These are phyloP conservation scores for Chionographis japonica DNA, from an alignment of 106 monocot species.

Conservation along the genomic window DNA sequence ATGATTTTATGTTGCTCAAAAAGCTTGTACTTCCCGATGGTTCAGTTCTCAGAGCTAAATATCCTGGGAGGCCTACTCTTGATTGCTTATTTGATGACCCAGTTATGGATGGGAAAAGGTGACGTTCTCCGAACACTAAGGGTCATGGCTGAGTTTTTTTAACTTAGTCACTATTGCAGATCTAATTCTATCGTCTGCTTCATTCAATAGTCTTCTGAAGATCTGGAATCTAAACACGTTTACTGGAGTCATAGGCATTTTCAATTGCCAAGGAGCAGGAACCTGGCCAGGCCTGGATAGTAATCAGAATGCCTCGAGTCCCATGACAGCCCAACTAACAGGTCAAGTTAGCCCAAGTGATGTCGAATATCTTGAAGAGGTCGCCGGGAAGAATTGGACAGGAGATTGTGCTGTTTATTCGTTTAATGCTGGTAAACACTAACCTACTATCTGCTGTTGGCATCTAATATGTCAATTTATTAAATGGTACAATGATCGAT, in stretches of 20 bases:
- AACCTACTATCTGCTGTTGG: neutral
- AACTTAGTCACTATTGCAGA: neutral
- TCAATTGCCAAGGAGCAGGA: conserved; percentile 60
- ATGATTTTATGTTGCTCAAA: conserved; percentile 39
- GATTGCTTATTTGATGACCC: conserved; percentile 47
- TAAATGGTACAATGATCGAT: too few relatives aligned
- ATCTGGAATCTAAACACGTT: conserved; percentile 41
- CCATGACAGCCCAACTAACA: conserved; percentile 8
- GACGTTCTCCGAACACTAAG: neutral
- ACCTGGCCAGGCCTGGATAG: conserved; percentile 26
- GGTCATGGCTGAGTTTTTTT: neutral
- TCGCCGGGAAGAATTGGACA: conserved; percentile 32
- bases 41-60: conserved; percentile 41
- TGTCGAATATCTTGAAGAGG: conserved; percentile 28
- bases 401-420: conserved; percentile 41
- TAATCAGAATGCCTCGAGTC: neutral
- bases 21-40: conserved; percentile 48
- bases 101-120: conserved; percentile 45
- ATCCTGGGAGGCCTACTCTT: conserved; percentile 43
- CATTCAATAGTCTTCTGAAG: conserved; percentile 32
- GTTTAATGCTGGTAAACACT: conserved; percentile 25
- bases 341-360: conserved; percentile 22
- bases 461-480: neutral
- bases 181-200: neutral
- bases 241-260: conserved; percentile 37